These are phyloP conservation scores for Geosmithia flava DNA, from an alignment of 2,329 filamentous ascomycete species.

Conservation along the genomic window DNA sequence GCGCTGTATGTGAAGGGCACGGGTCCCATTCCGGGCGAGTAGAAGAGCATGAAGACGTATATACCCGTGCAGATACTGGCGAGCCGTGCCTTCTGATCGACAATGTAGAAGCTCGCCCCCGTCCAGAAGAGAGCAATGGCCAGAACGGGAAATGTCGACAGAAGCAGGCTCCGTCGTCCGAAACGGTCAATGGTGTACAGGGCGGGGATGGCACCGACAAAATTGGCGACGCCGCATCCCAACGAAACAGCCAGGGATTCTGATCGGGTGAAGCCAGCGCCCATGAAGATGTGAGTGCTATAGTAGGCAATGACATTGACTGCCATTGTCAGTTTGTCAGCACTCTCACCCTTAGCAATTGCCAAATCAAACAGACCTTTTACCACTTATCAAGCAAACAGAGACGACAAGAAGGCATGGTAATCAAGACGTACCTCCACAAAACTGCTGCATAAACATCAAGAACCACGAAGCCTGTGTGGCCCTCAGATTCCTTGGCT, in stretches of 20 bases:
- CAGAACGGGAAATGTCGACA: constrained; percentile 55
- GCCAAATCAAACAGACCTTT: too few relatives aligned
- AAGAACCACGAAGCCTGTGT: constrained; percentile 18
- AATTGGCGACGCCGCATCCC: constrained; percentile 42
- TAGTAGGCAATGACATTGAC: constrained; percentile 39
- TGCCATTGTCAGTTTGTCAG: constrained; percentile 17
- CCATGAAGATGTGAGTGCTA: constrained; percentile 29
- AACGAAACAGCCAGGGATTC: constrained; percentile 27
- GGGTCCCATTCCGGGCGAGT: constrained; percentile 36
- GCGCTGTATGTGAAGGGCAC: constrained; percentile 45
- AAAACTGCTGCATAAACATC: constrained; percentile 23
- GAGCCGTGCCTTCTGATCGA: constrained; percentile 6
- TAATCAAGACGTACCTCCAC: constrained; percentile 28
- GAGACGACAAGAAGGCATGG: too few relatives aligned
- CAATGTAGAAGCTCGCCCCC: constrained; percentile 10
- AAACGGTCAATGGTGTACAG: constrained; percentile 53
- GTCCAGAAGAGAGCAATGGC: constrained; percentile 22
- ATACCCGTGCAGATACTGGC: constrained; percentile 16
- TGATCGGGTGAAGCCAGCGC: constrained; percentile 24
- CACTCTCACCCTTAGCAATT: constrained; percentile 31
- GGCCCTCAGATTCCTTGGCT: constrained; percentile 16
- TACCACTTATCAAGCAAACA: too few relatives aligned
- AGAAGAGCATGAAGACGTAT: constrained; percentile 20
- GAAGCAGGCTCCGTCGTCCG: constrained; percentile 44
- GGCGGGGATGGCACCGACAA: constrained; percentile 50